Percentiles rank a stretch among this genome's conserved stretches.
These are phyloP conservation scores for Metschnikowia kunwiensis DNA, from an alignment of 805 yeast species.

Conservation along the genomic window DNA sequence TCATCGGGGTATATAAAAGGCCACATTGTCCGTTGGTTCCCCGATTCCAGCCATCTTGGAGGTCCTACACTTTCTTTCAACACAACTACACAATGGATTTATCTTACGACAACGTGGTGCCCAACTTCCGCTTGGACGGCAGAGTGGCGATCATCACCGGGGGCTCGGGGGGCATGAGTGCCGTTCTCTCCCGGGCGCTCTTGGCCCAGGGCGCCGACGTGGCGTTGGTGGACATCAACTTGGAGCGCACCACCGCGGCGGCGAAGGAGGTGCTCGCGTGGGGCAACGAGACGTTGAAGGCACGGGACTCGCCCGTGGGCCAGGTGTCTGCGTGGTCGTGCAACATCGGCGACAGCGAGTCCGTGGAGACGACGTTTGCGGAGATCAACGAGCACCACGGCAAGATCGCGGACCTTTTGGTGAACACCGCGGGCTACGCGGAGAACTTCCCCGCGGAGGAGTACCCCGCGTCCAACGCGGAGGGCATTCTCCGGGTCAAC, in stretches of 20 bases:
- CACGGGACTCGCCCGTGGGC: constrained; percentile 32
- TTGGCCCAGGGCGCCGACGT: constrained; percentile 75
- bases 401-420: constrained; percentile 58
- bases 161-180: constrained; percentile 76
- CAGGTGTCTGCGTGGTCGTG: constrained; percentile 64
- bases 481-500: constrained; percentile 65
- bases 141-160: constrained; percentile 74
- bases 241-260: constrained; percentile 55
- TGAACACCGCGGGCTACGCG: constrained; percentile 83
- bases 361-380: constrained; percentile 54
- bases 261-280: constrained; percentile 46
- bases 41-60: not conserved
- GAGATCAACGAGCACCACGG: constrained; percentile 57
- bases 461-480: constrained; percentile 70
- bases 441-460: constrained; percentile 77
- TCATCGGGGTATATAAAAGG: constrained; percentile 10
- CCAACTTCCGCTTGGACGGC: constrained; percentile 65
- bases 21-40: not conserved
- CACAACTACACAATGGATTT: constrained; percentile 19
- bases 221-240: constrained; percentile 68
- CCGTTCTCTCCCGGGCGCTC: constrained; percentile 61
- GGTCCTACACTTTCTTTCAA: constrained; percentile 2
- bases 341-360: constrained; percentile 62
- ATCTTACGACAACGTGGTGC: constrained; percentile 49
- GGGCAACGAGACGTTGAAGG: constrained; percentile 45